phyloP scores from a whole-genome alignment of 73 alveolate species.

The Stentor coeruleus region DNA sequence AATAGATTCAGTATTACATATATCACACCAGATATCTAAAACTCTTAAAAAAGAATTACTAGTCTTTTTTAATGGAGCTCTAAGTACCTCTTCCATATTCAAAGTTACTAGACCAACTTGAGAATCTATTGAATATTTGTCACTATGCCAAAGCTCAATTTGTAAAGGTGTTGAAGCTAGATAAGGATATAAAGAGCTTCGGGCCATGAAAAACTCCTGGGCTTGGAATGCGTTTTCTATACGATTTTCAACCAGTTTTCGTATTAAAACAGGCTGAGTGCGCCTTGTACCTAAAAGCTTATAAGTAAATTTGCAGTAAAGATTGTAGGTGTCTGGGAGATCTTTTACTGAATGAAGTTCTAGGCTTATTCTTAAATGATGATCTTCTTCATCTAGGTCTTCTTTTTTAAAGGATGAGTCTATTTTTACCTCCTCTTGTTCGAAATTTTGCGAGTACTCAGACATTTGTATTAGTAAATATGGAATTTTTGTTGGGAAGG shows the following conservation, averaged over 20 bases:
- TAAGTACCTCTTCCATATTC: slow-evolving; percentile 23
- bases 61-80: slow-evolving; percentile 17
- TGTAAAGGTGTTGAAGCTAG: neutral
- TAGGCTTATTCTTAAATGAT: neutral
- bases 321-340: neutral
- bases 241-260: slow-evolving; percentile 15
- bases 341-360: slow-evolving; percentile 22
- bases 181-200: neutral
- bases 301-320: neutral
- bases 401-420: neutral
- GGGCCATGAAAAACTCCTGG: slow-evolving; percentile 6
- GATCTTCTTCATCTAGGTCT: slow-evolving; percentile 27
- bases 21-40: slow-evolving; percentile 5
- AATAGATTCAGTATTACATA: neutral
- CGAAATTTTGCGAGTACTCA: neutral
- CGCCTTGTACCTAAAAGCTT: slow-evolving; percentile 16
- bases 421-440: neutral
- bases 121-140: neutral
- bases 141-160: slow-evolving; percentile 21
- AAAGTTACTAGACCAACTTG: neutral
- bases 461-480: neutral
- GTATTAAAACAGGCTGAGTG: neutral
- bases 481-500: neutral
- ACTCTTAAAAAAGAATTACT: neutral
- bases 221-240: slow-evolving; percentile 28